Conservation (phyloP, 139 green algal species). For the Chlorella sp. region DNA sequence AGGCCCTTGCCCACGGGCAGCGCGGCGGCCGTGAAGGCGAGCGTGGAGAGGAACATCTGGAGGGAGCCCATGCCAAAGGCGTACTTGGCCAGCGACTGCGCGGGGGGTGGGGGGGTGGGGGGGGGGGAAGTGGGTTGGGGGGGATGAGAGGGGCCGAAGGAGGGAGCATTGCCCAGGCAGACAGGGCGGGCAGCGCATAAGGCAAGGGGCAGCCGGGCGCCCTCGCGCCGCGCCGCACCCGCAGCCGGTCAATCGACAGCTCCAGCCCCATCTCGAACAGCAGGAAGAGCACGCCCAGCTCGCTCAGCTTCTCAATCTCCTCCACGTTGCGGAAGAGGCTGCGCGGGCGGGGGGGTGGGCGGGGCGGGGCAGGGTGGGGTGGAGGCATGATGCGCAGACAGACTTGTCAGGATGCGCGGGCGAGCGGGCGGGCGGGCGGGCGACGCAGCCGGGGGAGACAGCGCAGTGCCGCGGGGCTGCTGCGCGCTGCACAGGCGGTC, state of each 20-base stretch:
- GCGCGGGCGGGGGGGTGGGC: background rate
- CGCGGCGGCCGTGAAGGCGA: conserved; percentile 75
- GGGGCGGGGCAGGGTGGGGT: background rate
- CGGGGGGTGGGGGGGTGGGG: background rate
- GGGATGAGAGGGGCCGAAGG: background rate
- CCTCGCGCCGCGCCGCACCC: conserved; percentile 52
- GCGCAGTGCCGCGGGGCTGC: too few relatives aligned
- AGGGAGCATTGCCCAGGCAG: background rate
- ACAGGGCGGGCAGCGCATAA: background rate
- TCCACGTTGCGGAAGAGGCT: conserved; percentile 87
- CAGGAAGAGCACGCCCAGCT: conserved; percentile 97
- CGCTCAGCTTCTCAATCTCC: conserved; percentile 87
- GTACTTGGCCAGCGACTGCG: conserved; percentile 87
- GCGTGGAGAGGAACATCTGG: conserved; percentile 77
- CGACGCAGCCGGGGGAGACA: too few relatives aligned
- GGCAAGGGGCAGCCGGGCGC: background rate
- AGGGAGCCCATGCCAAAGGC: conserved; percentile 91
- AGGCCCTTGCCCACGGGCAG: conserved; percentile 78
- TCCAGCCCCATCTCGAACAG: conserved; percentile 99
- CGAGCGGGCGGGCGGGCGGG: too few relatives aligned
- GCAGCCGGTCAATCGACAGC: conserved; percentile 86
- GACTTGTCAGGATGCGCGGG: too few relatives aligned
- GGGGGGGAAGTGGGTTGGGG: background rate
- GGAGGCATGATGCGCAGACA: too few relatives aligned
- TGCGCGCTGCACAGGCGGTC: too few relatives aligned